Conservation (phyloP, 495 filamentous ascomycete species). For the Neurospora discreta region DNA sequence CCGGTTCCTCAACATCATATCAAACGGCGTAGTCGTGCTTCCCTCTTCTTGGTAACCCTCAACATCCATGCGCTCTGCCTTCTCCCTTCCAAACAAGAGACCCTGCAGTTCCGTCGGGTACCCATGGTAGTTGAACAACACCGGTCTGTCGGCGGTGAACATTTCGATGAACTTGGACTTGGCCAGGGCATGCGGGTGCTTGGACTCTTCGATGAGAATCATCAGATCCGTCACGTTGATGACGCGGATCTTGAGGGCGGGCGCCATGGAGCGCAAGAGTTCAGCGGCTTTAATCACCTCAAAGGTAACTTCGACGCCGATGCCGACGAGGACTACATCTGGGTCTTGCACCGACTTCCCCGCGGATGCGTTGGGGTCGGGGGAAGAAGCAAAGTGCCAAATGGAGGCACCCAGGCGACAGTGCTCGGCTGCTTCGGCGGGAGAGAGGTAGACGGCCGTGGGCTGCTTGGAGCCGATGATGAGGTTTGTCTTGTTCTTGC, state of each 20-base stretch:
- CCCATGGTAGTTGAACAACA: constrained; percentile 66
- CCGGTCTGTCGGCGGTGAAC: constrained; percentile 48
- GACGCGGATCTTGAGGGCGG: constrained; percentile 48
- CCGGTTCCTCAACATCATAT: constrained; percentile 61
- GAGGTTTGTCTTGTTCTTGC: constrained; percentile 58
- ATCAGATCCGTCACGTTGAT: constrained; percentile 68
- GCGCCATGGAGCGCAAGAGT: constrained; percentile 42
- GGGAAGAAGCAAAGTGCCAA: constrained; percentile 48
- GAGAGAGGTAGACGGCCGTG: constrained; percentile 52
- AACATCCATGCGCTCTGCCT: constrained; percentile 42
- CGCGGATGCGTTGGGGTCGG: neutral
- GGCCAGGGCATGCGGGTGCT: constrained; percentile 52
- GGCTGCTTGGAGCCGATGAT: constrained; percentile 68
- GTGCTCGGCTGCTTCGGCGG: constrained; percentile 55
- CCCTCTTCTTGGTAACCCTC: constrained; percentile 63
- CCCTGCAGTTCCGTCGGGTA: constrained; percentile 53
- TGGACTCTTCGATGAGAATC: constrained; percentile 48
- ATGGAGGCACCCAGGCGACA: constrained; percentile 53
- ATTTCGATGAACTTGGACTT: constrained; percentile 44
- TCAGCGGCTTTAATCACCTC: constrained; percentile 56
- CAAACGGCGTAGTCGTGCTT: constrained; percentile 60
- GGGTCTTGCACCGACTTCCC: constrained; percentile 29
- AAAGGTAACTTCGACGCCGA: constrained; percentile 61
- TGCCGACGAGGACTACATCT: constrained; percentile 59
- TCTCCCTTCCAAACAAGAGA: constrained; percentile 48